These are phyloP conservation scores for Ogataea zsoltii DNA, from an alignment of 805 yeast species.

Conservation along the genomic window DNA sequence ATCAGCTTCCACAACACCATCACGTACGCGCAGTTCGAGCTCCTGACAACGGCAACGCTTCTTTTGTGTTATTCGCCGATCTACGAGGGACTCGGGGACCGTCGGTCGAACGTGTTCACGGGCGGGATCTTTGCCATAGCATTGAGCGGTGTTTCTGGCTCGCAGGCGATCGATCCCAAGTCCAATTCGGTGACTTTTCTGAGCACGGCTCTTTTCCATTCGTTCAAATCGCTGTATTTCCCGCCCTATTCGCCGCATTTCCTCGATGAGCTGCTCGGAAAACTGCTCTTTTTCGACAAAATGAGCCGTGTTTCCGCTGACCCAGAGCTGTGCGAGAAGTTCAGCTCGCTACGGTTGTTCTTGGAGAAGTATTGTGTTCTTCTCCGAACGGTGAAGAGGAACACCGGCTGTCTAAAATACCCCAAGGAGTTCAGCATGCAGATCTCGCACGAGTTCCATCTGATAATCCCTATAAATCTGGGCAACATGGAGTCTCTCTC, in stretches of 20 bases:
- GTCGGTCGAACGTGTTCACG: constrained; percentile 12
- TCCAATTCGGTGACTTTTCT: constrained; percentile 10
- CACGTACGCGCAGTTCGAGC: constrained; percentile 17
- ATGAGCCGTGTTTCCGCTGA: neutral
- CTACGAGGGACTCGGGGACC: constrained; percentile 14
- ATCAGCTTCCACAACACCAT: constrained; percentile 10
- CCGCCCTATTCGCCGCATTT: constrained; percentile 17
- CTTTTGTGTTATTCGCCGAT: constrained; percentile 12
- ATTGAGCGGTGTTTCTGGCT: constrained; percentile 7
- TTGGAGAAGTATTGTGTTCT: neutral
- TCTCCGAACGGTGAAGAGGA: neutral
- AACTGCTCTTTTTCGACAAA: constrained; percentile 9
- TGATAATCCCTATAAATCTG: constrained; percentile 17
- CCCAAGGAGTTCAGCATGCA: constrained; percentile 14
- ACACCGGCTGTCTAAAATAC: constrained; percentile 10
- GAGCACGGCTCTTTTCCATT: constrained; percentile 17
- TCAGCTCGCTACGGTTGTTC: neutral
- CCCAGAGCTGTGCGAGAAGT: neutral
- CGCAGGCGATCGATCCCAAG: constrained; percentile 2
- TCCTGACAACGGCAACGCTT: constrained; percentile 13
- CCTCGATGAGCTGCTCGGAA: constrained; percentile 15
- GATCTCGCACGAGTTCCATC: constrained; percentile 12
- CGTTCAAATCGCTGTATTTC: constrained; percentile 19
- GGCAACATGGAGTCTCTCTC: constrained; percentile 7
- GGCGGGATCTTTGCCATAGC: constrained; percentile 24